Base-by-base conservation (phyloP, 768 basidiomycete genomes). In the Mrakia frigida region DNA sequence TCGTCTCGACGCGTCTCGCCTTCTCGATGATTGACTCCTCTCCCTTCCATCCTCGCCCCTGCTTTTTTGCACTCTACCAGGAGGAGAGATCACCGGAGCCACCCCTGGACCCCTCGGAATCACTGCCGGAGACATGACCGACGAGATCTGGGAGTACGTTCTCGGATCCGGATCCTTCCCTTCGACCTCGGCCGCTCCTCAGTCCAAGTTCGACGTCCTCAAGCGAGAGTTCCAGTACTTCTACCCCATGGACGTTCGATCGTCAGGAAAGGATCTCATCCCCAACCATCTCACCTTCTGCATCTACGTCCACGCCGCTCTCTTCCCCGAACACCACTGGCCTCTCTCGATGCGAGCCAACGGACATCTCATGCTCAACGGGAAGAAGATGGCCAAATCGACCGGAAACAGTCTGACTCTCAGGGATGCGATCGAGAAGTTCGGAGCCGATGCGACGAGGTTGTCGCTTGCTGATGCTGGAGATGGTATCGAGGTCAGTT, bases 361-460 rank as follows among this genome's bases (percentile, higher is more conserved):
- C 81, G 97, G 97, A 0, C 96, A 98, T 82, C 84, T 99, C 86
- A 90, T 94, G 90, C 83, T 99, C 83, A 98, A 99, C 83, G 95
- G 96, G 28, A 91, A 94, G 87, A 99, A 98, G 87, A 99, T 99
- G 97, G 90, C 90, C 56, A 99, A 98, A 88, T 92, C 91, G 83
- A 94, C 91, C 63, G 97, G 97, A 16, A 99, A 99, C 84, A 92
- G 90, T 75, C 85, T 98, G 86, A 99, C 96, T 0, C 85, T 98
- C 83, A 85, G 88, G 74, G 92, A 99, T 81, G 88, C 91, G 0
- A 89, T 96, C 77, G 87, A 90, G 84, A 98, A 98, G 87, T 98
- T 96, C 81, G 97, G 97, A 76, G 94, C 97, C 50, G 97, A 98
- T 82, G 93, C 95, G 43, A 95, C 91, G 81, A 87, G 97, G 74